phyloP scores from a whole-genome alignment of 2,329 filamentous ascomycete species.

The Arthrocladium fulminans region DNA sequence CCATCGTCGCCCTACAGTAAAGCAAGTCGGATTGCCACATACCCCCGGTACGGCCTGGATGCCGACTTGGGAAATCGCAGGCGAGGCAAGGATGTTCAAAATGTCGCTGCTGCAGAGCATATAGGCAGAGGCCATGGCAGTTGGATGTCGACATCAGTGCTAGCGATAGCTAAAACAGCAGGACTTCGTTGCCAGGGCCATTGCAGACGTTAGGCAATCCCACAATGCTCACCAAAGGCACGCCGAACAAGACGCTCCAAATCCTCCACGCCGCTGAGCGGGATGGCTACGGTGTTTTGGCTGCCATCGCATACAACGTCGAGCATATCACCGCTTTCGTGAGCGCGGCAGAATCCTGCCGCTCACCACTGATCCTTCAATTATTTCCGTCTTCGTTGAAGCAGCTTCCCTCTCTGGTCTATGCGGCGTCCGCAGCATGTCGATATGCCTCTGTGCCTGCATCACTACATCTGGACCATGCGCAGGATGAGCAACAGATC shows the following conservation, averaged over 20 bases:
- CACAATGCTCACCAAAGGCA: not conserved
- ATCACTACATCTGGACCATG: slow-evolving; percentile 25
- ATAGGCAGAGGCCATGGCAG: too few species aligned
- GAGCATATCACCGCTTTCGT: slow-evolving; percentile 7
- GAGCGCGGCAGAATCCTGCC: slow-evolving; percentile 4
- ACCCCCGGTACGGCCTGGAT: too few species aligned
- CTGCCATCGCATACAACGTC: slow-evolving; percentile 9
- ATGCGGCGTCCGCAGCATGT: slow-evolving; percentile 4
- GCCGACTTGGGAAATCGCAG: too few species aligned
- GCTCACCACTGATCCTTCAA: slow-evolving; percentile 7
- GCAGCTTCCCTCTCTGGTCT: slow-evolving; percentile 1
- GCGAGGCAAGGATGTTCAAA: too few species aligned
- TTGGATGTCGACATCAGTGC: too few species aligned
- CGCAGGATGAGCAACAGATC: slow-evolving; percentile 21
- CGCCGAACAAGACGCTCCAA: slow-evolving; percentile 20
- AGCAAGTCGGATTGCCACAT: too few species aligned
- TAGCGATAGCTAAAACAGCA: too few species aligned
- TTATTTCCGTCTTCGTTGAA: slow-evolving; percentile 6
- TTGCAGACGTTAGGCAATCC: not conserved
- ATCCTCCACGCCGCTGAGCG: slow-evolving; percentile 21
- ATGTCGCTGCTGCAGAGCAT: too few species aligned
- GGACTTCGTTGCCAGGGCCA: too few species aligned
- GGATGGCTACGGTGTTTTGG: slow-evolving; percentile 10
- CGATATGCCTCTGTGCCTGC: slow-evolving; percentile 5
- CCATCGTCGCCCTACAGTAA: too few species aligned